Percentiles rank a stretch among this genome's conserved stretches.
These are phyloP conservation scores for Triticum monococcum DNA, from an alignment of 176 grass and related monocot genomes.

Conservation along the genomic window DNA sequence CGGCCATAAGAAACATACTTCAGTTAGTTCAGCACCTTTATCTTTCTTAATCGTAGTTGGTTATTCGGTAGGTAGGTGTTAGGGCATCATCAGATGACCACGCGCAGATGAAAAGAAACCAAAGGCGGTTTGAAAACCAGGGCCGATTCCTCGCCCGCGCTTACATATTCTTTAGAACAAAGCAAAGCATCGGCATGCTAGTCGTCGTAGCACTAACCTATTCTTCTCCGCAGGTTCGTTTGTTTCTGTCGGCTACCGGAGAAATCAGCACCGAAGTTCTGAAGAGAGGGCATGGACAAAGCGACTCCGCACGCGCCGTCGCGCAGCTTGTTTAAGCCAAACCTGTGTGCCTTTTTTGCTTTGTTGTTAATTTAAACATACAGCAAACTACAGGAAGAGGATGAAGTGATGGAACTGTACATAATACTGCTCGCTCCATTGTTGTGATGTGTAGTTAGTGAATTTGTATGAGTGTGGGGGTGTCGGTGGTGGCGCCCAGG, in stretches of 20 bases:
- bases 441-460: constrained; percentile 30
- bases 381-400: constrained; percentile 18
- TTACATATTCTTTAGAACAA: constrained; percentile 21
- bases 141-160: constrained; percentile 26
- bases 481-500: not conserved
- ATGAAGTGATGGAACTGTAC: constrained; percentile 37
- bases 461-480: not conserved
- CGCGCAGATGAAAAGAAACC: constrained; percentile 27
- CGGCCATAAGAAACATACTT: constrained; percentile 18
- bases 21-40: not conserved
- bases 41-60: constrained; percentile 25
- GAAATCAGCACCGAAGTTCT: constrained; percentile 23
- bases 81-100: constrained; percentile 22
- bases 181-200: constrained; percentile 25
- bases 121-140: constrained; percentile 22
- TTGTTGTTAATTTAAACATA: constrained; percentile 21
- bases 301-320: not conserved
- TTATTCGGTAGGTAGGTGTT: constrained; percentile 28
- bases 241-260: constrained; percentile 18
- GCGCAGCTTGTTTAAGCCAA: constrained; percentile 18
- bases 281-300: constrained; percentile 35
- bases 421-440: constrained; percentile 40
- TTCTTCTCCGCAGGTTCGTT: constrained; percentile 27
- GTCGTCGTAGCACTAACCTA: not conserved
- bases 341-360: constrained; percentile 8